phyloP scores from a whole-genome alignment of 345 rosid genomes.

The Erodium maritimum region DNA sequence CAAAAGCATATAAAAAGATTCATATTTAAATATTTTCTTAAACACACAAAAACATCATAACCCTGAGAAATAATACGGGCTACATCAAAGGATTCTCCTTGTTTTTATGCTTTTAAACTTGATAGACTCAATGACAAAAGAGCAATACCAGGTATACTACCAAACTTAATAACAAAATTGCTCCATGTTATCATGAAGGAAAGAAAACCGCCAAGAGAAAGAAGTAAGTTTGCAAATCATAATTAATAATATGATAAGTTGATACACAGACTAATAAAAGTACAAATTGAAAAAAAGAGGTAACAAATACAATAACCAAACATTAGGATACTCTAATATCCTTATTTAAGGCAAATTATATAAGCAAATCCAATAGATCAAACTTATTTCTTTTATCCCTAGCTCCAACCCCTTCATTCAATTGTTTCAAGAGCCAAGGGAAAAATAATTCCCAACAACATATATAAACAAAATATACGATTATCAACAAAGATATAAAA shows the following conservation, averaged over 20 bases:
- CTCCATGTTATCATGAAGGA: conserved; percentile 83
- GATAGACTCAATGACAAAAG: conserved; percentile 63
- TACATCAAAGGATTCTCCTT: conserved; percentile 28
- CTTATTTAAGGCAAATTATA: background rate
- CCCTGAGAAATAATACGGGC: too few species aligned
- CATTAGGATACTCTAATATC: background rate
- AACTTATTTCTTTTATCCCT: too few species aligned
- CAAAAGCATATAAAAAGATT: too few species aligned
- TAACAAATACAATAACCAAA: background rate
- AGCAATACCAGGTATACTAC: conserved; percentile 76
- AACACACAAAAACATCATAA: too few species aligned
- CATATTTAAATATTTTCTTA: too few species aligned
- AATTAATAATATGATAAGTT: background rate
- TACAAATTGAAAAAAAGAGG: background rate
- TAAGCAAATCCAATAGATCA: too few species aligned
- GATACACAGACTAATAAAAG: background rate
- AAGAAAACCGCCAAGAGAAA: conserved; percentile 68
- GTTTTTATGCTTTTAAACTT: conserved; percentile 52
- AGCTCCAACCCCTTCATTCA: too few species aligned
- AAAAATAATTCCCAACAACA: too few species aligned
- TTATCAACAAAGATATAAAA: too few species aligned
- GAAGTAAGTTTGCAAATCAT: conserved; percentile 48
- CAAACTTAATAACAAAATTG: conserved; percentile 77
- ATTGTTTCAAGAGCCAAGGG: too few species aligned
- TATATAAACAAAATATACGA: too few species aligned